Conservation (phyloP, 208 protist genomes). For the Kentomonas sorsogonicus region DNA sequence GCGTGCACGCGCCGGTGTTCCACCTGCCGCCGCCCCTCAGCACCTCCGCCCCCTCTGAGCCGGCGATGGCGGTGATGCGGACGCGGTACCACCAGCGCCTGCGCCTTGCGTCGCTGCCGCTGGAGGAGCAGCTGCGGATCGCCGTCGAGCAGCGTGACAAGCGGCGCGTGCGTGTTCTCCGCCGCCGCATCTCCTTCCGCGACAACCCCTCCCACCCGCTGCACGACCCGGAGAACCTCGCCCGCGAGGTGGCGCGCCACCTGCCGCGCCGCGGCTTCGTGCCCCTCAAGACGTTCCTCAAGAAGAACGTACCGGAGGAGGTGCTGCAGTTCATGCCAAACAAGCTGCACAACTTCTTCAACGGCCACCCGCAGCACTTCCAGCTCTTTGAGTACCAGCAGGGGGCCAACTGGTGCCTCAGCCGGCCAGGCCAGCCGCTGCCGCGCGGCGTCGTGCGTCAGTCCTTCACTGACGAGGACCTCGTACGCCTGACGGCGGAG, state of each 20-base stretch:
- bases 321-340: slow-evolving; percentile 66
- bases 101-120: slow-evolving; percentile 43
- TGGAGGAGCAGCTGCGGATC: slow-evolving; percentile 81
- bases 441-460: slow-evolving; percentile 78
- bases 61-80: slow-evolving; percentile 69
- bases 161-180: slow-evolving; percentile 47
- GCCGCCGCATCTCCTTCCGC: slow-evolving; percentile 78
- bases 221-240: slow-evolving; percentile 87
- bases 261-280: slow-evolving; percentile 73
- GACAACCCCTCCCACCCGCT: slow-evolving; percentile 82
- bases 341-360: slow-evolving; percentile 75
- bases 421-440: slow-evolving; percentile 61
- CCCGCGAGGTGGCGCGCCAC: slow-evolving; percentile 65
- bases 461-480: slow-evolving; percentile 71
- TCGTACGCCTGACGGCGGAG: slow-evolving; percentile 73
- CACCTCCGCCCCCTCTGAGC: too few species aligned
- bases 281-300: slow-evolving; percentile 54
- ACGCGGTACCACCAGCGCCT: slow-evolving; percentile 62
- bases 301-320: slow-evolving; percentile 62
- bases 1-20: slow-evolving; percentile 66
- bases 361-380: slow-evolving; percentile 81
- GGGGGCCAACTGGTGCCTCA: slow-evolving; percentile 62
- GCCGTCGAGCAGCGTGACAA: slow-evolving; percentile 62
- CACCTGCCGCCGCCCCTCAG: too few species aligned
- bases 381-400: slow-evolving; percentile 78